Evolutionary conservation across 1,139 yeast genomes (phyloP).

Genomic region (Pichia sp.): DNA sequence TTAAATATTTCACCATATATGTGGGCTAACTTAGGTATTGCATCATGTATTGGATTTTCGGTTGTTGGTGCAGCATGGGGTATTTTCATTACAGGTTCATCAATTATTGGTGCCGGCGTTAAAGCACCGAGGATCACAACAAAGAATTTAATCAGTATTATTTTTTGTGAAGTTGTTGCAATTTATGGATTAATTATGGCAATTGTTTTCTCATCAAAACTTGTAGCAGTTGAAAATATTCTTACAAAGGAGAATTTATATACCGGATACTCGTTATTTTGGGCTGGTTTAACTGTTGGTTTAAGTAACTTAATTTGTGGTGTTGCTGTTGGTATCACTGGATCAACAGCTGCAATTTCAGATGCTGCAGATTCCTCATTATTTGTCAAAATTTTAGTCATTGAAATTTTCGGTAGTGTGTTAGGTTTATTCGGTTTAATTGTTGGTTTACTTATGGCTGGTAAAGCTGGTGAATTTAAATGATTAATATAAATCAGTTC

Average conservation of each 20-base stretch:
- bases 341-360: slow-evolving; percentile 94
- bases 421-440: slow-evolving; percentile 91
- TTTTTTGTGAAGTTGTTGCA: slow-evolving; percentile 99
- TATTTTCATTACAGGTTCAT: slow-evolving; percentile 89
- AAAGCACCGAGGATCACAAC: slow-evolving; percentile 96
- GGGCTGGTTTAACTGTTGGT: slow-evolving; percentile 99
- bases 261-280: slow-evolving; percentile 89
- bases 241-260: slow-evolving; percentile 80
- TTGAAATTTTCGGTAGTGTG: slow-evolving; percentile 95
- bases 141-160: slow-evolving; percentile 90
- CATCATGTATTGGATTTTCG: slow-evolving; percentile 87
- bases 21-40: slow-evolving; percentile 94
- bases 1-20: slow-evolving; percentile 86
- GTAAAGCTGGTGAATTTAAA: slow-evolving; percentile 77
- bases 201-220: slow-evolving; percentile 88
- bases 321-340: slow-evolving; percentile 94
- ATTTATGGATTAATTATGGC: slow-evolving; percentile 98
- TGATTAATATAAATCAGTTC: slow-evolving; percentile 9
- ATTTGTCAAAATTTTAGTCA: slow-evolving; percentile 91
- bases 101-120: slow-evolving; percentile 96
- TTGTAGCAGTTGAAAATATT: slow-evolving; percentile 63
- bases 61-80: slow-evolving; percentile 99
- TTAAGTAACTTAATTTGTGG: slow-evolving; percentile 92
- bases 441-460: slow-evolving; percentile 95
- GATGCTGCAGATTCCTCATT: slow-evolving; percentile 97